Evolutionary conservation across 768 basidiomycete genomes (phyloP).

Genomic region (Thelephora aurantiotincta): DNA sequence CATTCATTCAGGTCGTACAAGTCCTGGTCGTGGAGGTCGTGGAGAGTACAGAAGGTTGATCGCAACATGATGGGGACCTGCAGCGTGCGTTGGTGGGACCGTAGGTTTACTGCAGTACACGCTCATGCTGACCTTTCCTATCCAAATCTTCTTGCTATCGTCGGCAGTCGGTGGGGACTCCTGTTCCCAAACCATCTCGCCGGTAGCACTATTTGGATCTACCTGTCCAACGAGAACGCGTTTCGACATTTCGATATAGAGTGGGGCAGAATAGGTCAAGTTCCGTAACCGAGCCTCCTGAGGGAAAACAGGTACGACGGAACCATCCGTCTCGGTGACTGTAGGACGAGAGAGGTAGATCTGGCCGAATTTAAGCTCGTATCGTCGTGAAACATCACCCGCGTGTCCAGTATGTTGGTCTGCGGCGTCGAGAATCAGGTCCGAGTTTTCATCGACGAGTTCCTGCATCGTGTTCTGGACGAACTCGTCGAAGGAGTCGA

Average conservation of each 20-base stretch:
- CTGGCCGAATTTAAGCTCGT: conserved; percentile 95
- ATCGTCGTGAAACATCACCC: conserved; percentile 70
- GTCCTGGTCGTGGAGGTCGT: conserved; percentile 63
- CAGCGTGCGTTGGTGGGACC: background rate
- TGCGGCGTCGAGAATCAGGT: conserved; percentile 90
- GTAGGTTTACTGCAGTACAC: background rate
- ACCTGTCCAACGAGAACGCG: conserved; percentile 67
- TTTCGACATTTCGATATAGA: conserved; percentile 94
- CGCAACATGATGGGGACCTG: conserved; percentile 98
- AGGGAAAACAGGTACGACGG: conserved; percentile 86
- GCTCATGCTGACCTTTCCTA: conserved; percentile 62
- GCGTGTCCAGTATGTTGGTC: conserved; percentile 91
- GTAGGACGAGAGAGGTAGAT: conserved; percentile 94
- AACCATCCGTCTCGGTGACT: conserved; percentile 90
- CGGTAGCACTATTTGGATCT: conserved; percentile 67
- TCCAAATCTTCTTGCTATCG: conserved; percentile 79
- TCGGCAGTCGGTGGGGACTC: conserved; percentile 51
- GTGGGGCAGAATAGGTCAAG: conserved; percentile 87
- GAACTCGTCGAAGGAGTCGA: conserved; percentile 97
- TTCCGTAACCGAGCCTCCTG: conserved; percentile 94
- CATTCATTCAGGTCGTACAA: conserved; percentile 93
- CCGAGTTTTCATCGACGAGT: conserved; percentile 91
- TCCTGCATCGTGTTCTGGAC: conserved; percentile 99
- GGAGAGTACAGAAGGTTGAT: conserved; percentile 88
- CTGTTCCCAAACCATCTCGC: conserved; percentile 65